These are phyloP conservation scores for Coelastrella sp. DNA, from an alignment of 139 green algal species.

Conservation along the genomic window DNA sequence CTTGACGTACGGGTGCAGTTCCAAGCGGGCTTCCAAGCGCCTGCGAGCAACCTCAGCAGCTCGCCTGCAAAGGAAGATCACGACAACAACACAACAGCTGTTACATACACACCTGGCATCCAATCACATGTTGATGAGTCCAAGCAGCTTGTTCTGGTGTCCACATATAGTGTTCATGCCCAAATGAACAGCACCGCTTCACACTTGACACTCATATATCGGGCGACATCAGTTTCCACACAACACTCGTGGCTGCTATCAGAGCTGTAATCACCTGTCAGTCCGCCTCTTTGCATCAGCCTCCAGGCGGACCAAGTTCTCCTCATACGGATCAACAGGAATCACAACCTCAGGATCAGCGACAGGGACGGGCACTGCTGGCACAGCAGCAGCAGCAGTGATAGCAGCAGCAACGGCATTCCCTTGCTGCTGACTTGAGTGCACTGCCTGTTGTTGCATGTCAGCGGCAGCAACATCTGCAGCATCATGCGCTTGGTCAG, in stretches of 20 bases:
- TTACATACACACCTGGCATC: not conserved
- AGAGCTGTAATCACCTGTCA: not conserved
- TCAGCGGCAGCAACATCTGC: no score
- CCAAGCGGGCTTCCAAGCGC: constrained; percentile 33
- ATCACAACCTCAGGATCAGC: not conserved
- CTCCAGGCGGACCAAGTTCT: not conserved
- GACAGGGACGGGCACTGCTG: not conserved
- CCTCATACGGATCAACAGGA: not conserved
- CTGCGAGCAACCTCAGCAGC: constrained; percentile 43
- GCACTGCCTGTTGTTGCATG: no score
- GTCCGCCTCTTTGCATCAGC: constrained; percentile 20
- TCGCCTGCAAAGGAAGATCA: not conserved
- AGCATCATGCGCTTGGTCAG: not conserved
- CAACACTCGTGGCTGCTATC: not conserved
- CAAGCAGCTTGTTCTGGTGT: not conserved
- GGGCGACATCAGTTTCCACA: not conserved
- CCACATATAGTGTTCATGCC: not conserved
- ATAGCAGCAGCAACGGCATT: no score
- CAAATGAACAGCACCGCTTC: not conserved
- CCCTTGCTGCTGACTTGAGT: no score
- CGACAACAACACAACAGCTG: not conserved
- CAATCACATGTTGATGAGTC: not conserved
- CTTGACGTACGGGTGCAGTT: constrained; percentile 72
- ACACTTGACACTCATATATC: not conserved
- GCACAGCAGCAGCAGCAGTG: not conserved